A percentile compares a stretch with the other conserved stretches of the same genome.
Conservation (phyloP, 2,329 filamentous ascomycete genomes). For the Monilinia laxa region DNA sequence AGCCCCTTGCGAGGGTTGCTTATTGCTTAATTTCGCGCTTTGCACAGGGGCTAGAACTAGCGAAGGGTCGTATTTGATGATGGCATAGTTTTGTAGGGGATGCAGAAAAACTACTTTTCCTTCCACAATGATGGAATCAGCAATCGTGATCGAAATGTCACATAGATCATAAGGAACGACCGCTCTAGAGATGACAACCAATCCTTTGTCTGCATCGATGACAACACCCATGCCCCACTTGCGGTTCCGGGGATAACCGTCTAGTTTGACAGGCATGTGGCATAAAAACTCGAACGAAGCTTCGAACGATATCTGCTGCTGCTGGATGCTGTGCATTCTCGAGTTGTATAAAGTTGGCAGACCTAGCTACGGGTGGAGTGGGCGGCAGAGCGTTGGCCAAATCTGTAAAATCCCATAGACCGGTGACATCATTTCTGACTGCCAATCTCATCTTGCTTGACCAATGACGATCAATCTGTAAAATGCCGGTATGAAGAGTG, state of each 20-base stretch:
- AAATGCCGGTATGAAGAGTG: slow-evolving; percentile 87
- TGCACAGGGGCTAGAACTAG: slow-evolving; percentile 93
- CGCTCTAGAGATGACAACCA: slow-evolving; percentile 90
- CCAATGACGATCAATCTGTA: slow-evolving; percentile 95
- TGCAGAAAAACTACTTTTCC: slow-evolving; percentile 96
- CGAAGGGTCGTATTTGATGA: slow-evolving; percentile 90
- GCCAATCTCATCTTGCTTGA: slow-evolving; percentile 91
- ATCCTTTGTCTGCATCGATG: slow-evolving; percentile 93
- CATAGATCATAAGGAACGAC: slow-evolving; percentile 96
- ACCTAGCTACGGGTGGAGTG: slow-evolving; percentile 66
- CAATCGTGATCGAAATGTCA: slow-evolving; percentile 93
- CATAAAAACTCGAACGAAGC: slow-evolving; percentile 92
- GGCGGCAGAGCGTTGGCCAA: slow-evolving; percentile 79
- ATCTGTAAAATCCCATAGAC: slow-evolving; percentile 92
- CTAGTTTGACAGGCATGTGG: slow-evolving; percentile 91
- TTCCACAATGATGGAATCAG: slow-evolving; percentile 91
- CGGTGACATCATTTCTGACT: slow-evolving; percentile 83
- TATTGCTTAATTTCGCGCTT: slow-evolving; percentile 78
- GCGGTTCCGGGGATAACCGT: slow-evolving; percentile 93
- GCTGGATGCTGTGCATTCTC: slow-evolving; percentile 84
- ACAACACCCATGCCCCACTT: slow-evolving; percentile 96
- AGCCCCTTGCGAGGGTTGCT: slow-evolving; percentile 86
- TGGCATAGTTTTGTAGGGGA: slow-evolving; percentile 92
- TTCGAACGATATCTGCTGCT: slow-evolving; percentile 89
- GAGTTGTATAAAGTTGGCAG: slow-evolving; percentile 88